Conservation (phyloP, 441 rosid species). For the Gossypium lobatum region DNA sequence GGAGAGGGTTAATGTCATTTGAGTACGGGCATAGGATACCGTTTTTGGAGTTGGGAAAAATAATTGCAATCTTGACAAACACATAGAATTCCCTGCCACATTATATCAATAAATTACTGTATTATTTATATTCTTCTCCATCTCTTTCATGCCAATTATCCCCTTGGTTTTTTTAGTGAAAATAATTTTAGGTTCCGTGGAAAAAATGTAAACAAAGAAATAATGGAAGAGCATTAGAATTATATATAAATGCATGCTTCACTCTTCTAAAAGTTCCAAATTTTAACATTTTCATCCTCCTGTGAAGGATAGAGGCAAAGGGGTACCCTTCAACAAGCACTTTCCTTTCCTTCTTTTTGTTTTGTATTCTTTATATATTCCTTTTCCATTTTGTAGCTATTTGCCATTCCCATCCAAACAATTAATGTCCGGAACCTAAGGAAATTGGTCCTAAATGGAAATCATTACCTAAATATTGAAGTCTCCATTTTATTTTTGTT, state of each 20-base stretch:
- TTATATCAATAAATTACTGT: neutral
- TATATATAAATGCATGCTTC: too few species aligned
- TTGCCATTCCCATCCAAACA: neutral
- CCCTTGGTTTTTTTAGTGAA: neutral
- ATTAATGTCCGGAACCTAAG: neutral
- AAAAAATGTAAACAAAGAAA: neutral
- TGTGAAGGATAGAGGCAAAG: neutral
- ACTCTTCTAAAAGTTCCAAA: too few species aligned
- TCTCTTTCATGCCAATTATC: neutral
- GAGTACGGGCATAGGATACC: conserved; percentile 38
- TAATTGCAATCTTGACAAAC: conserved; percentile 14
- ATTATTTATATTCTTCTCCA: neutral
- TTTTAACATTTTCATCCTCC: too few species aligned
- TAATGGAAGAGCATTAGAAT: neutral
- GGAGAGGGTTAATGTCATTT: conserved; percentile 22
- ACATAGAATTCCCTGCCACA: conserved; percentile 14
- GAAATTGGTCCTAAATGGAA: neutral
- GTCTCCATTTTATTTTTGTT: neutral
- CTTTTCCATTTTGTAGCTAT: neutral
- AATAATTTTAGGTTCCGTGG: neutral
- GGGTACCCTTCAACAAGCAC: neutral
- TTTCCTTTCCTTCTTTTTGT: neutral
- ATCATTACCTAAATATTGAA: neutral
- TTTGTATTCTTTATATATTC: neutral
- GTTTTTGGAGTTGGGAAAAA: conserved; percentile 14